Conservation (phyloP, 2,329 filamentous ascomycete species). For the Xylariaceae sp. region DNA sequence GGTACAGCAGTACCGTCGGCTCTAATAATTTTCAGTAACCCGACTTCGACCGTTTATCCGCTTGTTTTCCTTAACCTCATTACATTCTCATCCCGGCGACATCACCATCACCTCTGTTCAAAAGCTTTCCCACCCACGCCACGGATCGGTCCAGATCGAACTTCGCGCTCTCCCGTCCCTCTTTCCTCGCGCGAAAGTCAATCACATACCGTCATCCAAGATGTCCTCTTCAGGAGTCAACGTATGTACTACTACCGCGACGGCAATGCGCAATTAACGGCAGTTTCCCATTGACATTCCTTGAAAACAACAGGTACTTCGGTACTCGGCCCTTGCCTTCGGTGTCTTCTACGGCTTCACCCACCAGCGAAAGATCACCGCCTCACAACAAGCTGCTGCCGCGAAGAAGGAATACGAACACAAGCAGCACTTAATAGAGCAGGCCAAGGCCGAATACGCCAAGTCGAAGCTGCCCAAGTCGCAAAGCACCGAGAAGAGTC, state of each 20-base stretch:
- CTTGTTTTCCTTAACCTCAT: conserved; percentile 17
- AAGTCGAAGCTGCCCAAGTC: conserved; percentile 60
- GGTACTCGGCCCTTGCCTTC: conserved; percentile 88
- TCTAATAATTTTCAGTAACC: conserved; percentile 17
- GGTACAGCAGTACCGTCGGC: conserved; percentile 8
- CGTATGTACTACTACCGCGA: conserved; percentile 40
- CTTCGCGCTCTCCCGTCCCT: conserved; percentile 11
- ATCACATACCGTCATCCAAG: conserved; percentile 30
- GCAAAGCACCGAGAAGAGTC: conserved; percentile 27
- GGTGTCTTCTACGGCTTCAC: conserved; percentile 94
- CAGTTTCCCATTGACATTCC: conserved; percentile 4
- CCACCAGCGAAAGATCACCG: conserved; percentile 78
- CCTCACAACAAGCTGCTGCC: conserved; percentile 63
- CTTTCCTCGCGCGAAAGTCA: conserved; percentile 37
- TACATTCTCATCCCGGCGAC: conserved; percentile 26
- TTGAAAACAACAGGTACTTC: conserved; percentile 72
- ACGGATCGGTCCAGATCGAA: conserved; percentile 27
- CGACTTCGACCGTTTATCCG: conserved; percentile 19
- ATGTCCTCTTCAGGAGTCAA: conserved; percentile 67
- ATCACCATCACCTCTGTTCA: conserved; percentile 1
- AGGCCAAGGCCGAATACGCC: conserved; percentile 86
- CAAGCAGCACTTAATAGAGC: conserved; percentile 84
- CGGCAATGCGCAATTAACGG: background rate
- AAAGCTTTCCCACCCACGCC: too few relatives aligned
- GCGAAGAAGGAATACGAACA: conserved; percentile 80